Evolutionary conservation across 768 basidiomycete genomes (phyloP), one percentile per base, ranked within the genome.

Genomic region (Leccinellum albellum): DNA sequence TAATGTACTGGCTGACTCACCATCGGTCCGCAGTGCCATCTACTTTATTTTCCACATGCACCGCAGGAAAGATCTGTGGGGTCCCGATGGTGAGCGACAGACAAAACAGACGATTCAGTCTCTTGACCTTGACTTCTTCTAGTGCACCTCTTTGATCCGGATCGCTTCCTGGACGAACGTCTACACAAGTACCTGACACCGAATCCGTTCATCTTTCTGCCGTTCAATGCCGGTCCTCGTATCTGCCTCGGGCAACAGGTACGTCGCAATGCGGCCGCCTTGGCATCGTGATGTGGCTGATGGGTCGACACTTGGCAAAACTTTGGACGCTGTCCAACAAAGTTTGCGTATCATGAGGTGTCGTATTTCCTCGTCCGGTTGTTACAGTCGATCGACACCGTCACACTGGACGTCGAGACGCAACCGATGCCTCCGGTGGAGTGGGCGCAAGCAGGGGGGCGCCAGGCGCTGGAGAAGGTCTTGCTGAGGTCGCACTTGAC

Each of bases 121-220:
- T 10, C 31, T 28, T 28, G 5, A 28, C 28, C 28, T 28, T 28
- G 28, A 28, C 2, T 40, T 7, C 13, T 9, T 42, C 42, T 28
- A 70, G 69, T 66, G 31, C 61, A 68, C 17, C 61, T 74, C 49
- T 87, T 87, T 60, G 85, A 87, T 62, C 86, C 86, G 1, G 83
- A 86, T 61, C 76, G 86, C 15, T 88, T 84, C 75, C 66, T 87
- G 46, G 86, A 88, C 55, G 76, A 78, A 10, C 75, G 86, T 29
- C 61, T 82, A 7, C 75, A 77, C 54, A 79, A 78, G 61, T 82
- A 82, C 56, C 72, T 85, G 20, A 74, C 73, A 0, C 75, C 78
- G 2, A 86, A 86, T 58, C 84, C 85, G 1, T 86, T 81, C 74
- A 87, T 89, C 58, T 88, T 87, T 68, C 70, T 83, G 6, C 85